These are phyloP conservation scores for Amanita brunnescens DNA, from an alignment of 768 basidiomycete species.

Conservation along the genomic window DNA sequence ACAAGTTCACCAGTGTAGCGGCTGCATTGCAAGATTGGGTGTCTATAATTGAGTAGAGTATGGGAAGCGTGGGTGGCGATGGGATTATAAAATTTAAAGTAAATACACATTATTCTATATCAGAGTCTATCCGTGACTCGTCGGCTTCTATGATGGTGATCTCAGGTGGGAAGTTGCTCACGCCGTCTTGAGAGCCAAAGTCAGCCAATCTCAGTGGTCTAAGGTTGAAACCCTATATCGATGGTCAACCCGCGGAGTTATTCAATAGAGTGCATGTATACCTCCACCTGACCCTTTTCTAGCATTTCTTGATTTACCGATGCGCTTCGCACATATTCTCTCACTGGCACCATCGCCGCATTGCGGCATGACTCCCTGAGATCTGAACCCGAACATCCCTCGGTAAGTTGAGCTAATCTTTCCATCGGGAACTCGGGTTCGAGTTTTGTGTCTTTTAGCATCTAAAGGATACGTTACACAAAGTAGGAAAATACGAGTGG, in stretches of 20 bases:
- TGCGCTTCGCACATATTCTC: slow-evolving; percentile 64
- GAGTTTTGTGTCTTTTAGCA: slow-evolving; percentile 73
- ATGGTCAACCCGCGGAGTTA: not conserved
- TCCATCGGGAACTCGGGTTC: slow-evolving; percentile 53
- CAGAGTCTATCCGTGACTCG: slow-evolving; percentile 16
- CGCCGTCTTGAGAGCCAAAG: slow-evolving; percentile 44
- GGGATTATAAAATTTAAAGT: slow-evolving; percentile 13
- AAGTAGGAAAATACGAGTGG: not conserved
- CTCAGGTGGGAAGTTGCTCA: slow-evolving; percentile 25
- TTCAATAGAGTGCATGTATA: slow-evolving; percentile 10
- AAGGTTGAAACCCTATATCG: slow-evolving; percentile 60
- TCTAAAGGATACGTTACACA: slow-evolving; percentile 53
- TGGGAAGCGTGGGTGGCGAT: slow-evolving; percentile 3
- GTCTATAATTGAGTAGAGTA: slow-evolving; percentile 25
- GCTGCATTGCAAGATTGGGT: slow-evolving; percentile 13
- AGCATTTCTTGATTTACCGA: slow-evolving; percentile 31
- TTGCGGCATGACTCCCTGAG: slow-evolving; percentile 86
- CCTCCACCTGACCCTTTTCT: slow-evolving; percentile 43
- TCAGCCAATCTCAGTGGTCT: slow-evolving; percentile 66
- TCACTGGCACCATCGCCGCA: slow-evolving; percentile 88
- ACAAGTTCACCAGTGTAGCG: not conserved
- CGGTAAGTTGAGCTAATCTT: slow-evolving; percentile 56
- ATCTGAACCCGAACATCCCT: slow-evolving; percentile 83
- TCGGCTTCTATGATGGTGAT: slow-evolving; percentile 16
- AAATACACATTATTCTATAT: slow-evolving; percentile 5